phyloP scores from a whole-genome alignment of 345 rosid species.

The Eucalyptus regnans region DNA sequence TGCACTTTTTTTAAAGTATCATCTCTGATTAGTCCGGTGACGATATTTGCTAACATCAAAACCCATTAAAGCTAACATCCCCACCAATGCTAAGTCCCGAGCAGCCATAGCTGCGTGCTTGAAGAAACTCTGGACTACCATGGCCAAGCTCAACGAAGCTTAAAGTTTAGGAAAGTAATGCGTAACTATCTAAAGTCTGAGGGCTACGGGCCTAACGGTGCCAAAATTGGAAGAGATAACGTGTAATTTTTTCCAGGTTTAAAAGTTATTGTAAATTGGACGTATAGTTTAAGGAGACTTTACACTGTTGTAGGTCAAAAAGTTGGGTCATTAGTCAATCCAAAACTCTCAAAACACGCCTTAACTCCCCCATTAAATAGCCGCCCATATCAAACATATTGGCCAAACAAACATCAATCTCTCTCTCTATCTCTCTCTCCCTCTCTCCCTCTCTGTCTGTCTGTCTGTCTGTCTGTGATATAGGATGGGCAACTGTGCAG shows the following conservation, averaged over 20 bases:
- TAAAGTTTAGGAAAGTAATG: not conserved
- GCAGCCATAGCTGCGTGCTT: not conserved
- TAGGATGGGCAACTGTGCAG: not conserved
- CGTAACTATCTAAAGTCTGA: not conserved
- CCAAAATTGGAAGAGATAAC: not conserved
- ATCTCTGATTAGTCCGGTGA: not conserved
- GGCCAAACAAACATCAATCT: not conserved
- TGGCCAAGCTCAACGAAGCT: not conserved
- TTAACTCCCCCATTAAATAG: not conserved
- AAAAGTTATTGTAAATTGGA: not conserved
- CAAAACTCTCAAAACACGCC: not conserved
- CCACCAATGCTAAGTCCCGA: not conserved
- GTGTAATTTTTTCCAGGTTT: not conserved
- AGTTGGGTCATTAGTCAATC: not conserved
- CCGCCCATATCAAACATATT: not conserved
- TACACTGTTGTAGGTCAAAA: too few relatives aligned
- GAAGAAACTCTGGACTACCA: not conserved
- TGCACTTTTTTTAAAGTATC: not conserved
- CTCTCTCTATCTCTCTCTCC: not conserved
- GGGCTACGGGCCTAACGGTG: not conserved
- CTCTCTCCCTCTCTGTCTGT: not conserved
- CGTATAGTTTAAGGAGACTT: not conserved
- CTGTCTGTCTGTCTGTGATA: not conserved
- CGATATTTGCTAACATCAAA: not conserved
- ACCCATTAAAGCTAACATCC: not conserved